Percentiles rank a stretch among this genome's conserved stretches.
phyloP scores from a whole-genome alignment of 108 stramenopile species.

The Cyclotella cryptica region DNA sequence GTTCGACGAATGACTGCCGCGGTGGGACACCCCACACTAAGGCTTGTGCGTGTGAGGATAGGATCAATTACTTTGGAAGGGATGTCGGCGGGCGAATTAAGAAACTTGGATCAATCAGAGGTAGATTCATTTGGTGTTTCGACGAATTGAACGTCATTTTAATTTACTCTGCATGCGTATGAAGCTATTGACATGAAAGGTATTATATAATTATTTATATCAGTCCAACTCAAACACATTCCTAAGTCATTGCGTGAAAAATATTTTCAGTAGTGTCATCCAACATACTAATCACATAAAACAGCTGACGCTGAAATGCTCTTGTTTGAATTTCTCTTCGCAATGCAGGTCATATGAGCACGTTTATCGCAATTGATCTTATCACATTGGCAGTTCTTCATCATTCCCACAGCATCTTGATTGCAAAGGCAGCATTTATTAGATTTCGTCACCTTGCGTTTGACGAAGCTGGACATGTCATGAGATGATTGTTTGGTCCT shows the following conservation, averaged over 20 bases:
- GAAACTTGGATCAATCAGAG: conserved; percentile 15
- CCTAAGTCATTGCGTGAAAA: neutral
- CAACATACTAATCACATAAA: conserved; percentile 12
- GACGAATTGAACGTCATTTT: neutral
- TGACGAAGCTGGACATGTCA: neutral
- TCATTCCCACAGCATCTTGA: conserved; percentile 48
- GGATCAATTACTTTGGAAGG: conserved; percentile 36
- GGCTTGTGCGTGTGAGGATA: conserved; percentile 34
- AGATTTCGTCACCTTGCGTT: conserved; percentile 14
- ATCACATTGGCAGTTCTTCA: conserved; percentile 64
- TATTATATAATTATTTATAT: neutral
- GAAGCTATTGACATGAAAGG: neutral
- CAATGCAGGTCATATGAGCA: conserved; percentile 56
- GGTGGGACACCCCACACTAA: conserved; percentile 32
- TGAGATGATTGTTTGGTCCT: neutral
- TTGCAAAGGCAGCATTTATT: conserved; percentile 53
- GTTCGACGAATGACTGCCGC: conserved; percentile 66
- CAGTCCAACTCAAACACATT: conserved; percentile 10
- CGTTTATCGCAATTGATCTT: conserved; percentile 44
- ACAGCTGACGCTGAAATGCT: conserved; percentile 21
- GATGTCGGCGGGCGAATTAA: conserved; percentile 31
- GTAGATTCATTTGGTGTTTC: neutral
- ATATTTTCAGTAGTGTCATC: neutral
- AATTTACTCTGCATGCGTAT: neutral
- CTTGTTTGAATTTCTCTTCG: conserved; percentile 16